These are phyloP conservation scores for Articulospora tetracladia DNA, from an alignment of 495 filamentous ascomycete species.

Conservation along the genomic window DNA sequence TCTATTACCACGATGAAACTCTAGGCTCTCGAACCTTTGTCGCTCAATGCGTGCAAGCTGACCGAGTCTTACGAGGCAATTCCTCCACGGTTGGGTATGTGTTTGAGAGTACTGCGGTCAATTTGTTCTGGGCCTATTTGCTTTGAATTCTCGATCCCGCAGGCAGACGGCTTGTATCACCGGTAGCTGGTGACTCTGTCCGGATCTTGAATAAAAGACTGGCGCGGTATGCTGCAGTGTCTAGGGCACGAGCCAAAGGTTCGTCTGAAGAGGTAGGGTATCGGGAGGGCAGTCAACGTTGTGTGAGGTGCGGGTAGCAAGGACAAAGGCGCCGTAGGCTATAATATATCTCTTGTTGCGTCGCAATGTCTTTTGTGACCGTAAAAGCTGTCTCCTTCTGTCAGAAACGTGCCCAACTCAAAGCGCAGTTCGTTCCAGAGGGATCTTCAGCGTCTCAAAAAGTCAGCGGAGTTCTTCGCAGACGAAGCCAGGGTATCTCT, in stretches of 20 bases:
- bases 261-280: conserved; percentile 24
- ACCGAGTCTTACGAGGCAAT: conserved; percentile 13
- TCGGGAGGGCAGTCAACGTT: conserved; percentile 14
- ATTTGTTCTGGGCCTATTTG: not conserved
- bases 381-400: not conserved
- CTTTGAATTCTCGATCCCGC: not conserved
- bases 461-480: not conserved
- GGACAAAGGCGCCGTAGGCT: not conserved
- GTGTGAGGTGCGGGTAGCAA: not conserved
- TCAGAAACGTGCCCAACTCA: not conserved
- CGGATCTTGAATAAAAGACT: not conserved
- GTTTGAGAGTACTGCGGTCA: not conserved
- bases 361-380: not conserved
- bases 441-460: not conserved
- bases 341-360: not conserved
- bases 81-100: not conserved
- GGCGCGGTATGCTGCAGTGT: conserved; percentile 21
- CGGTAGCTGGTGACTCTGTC: not conserved
- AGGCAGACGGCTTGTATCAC: not conserved
- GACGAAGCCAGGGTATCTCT: not conserved
- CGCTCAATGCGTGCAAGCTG: conserved; percentile 2
- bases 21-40: conserved; percentile 9
- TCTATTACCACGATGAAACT: conserved; percentile 16
- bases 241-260: conserved; percentile 28
- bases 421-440: not conserved